Conservation (phyloP, 2,329 filamentous ascomycete genomes). For the Trichoderma arundinaceum region DNA sequence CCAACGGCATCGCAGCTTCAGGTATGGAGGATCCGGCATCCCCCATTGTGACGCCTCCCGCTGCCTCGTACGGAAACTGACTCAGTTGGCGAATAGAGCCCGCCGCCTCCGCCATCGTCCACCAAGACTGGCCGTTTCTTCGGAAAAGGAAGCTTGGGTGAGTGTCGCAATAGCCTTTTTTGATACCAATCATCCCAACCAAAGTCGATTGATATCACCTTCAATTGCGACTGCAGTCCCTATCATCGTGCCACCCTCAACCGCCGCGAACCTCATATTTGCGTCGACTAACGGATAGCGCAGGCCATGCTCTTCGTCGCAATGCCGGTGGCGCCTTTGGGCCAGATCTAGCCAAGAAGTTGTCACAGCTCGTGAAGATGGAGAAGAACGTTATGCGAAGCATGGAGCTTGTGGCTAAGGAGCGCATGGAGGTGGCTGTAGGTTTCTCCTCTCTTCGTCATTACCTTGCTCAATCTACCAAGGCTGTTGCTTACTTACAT, state of each 20-base stretch:
- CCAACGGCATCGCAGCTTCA: constrained; percentile 84
- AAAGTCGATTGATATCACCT: background rate
- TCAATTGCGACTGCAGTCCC: background rate
- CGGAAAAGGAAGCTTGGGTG: constrained; percentile 83
- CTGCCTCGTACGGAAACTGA: background rate
- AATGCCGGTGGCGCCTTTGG: constrained; percentile 78
- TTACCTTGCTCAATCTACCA: background rate
- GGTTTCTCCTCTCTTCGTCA: constrained; percentile 45
- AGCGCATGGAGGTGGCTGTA: constrained; percentile 98
- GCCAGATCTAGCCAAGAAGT: constrained; percentile 94
- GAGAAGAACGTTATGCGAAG: constrained; percentile 99
- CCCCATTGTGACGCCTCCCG: background rate
- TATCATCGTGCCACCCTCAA: too few species aligned
- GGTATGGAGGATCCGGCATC: constrained; percentile 45
- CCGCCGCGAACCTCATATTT: background rate
- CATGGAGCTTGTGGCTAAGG: constrained; percentile 90
- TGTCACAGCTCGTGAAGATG: constrained; percentile 98
- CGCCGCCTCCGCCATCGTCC: constrained; percentile 86
- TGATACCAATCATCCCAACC: background rate
- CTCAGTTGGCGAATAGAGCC: constrained; percentile 67
- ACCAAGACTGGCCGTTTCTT: constrained; percentile 93
- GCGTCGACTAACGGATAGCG: background rate
- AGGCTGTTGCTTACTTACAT: background rate
- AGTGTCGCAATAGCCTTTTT: constrained; percentile 46
- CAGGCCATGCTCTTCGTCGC: constrained; percentile 71